These are phyloP conservation scores for Chalaropsis ovoidea DNA, from an alignment of 2,329 filamentous ascomycete species.

Conservation along the genomic window DNA sequence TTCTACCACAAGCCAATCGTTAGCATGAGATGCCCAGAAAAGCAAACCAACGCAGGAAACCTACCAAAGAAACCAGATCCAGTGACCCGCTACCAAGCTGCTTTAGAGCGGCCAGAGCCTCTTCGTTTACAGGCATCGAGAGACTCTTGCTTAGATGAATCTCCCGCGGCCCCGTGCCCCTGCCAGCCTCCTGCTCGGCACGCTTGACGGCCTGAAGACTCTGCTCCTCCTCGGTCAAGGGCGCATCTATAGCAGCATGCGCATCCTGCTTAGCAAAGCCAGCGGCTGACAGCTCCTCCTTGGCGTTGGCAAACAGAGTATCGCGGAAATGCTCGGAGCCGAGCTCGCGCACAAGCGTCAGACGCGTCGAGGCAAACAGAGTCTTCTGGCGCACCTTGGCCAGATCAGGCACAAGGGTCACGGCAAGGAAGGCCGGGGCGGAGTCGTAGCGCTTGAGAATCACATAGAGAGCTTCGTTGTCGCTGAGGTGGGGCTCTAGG, in stretches of 20 bases:
- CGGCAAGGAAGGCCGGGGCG: slow-evolving; percentile 51
- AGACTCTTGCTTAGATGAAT: slow-evolving; percentile 50
- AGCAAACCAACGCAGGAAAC: slow-evolving; percentile 28
- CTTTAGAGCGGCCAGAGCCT: slow-evolving; percentile 54
- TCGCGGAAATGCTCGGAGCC: slow-evolving; percentile 71
- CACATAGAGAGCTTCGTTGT: slow-evolving; percentile 60
- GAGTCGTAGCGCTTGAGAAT: slow-evolving; percentile 58
- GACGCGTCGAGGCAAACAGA: slow-evolving; percentile 68
- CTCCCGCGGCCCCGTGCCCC: slow-evolving; percentile 52
- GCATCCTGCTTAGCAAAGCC: slow-evolving; percentile 66
- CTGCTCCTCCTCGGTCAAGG: slow-evolving; percentile 69
- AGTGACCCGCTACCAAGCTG: slow-evolving; percentile 45
- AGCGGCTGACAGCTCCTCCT: slow-evolving; percentile 55
- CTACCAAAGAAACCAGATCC: slow-evolving; percentile 55
- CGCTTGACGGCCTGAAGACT: slow-evolving; percentile 61
- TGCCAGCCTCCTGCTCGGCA: slow-evolving; percentile 63
- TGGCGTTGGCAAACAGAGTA: slow-evolving; percentile 60
- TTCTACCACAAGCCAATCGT: slow-evolving; percentile 39
- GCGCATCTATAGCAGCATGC: slow-evolving; percentile 54
- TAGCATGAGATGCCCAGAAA: background rate
- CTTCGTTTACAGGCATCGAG: slow-evolving; percentile 50
- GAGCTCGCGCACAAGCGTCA: slow-evolving; percentile 65
- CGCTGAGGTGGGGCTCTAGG: slow-evolving; percentile 53
- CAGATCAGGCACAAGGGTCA: slow-evolving; percentile 69
- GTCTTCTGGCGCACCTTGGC: slow-evolving; percentile 78